phyloP scores from a whole-genome alignment of 148 eudicot genomes.

The Amaranthus cruentus region DNA sequence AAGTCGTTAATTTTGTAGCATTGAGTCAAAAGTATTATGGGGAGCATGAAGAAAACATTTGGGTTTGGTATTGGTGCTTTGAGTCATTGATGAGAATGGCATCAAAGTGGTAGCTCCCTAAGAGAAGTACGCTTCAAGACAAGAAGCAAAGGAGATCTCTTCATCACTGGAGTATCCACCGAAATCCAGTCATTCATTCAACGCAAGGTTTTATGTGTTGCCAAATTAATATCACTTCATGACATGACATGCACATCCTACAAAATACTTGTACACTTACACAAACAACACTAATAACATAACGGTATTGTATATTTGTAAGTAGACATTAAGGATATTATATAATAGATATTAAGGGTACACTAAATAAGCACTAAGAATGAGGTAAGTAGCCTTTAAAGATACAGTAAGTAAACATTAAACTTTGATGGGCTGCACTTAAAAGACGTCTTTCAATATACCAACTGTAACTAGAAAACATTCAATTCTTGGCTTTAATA shows the following conservation, averaged over 20 bases:
- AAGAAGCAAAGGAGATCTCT: slow-evolving; percentile 20
- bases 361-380: too few relatives aligned
- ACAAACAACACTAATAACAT: background rate
- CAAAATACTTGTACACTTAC: background rate
- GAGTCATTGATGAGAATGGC: background rate
- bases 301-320: too few relatives aligned
- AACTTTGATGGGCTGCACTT: too few relatives aligned
- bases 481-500: too few relatives aligned
- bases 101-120: slow-evolving; percentile 11
- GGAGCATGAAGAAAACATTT: background rate
- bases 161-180: background rate
- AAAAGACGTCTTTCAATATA: too few relatives aligned
- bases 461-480: too few relatives aligned
- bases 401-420: too few relatives aligned
- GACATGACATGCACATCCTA: slow-evolving; percentile 22
- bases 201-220: slow-evolving; percentile 19
- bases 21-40: too few relatives aligned
- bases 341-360: too few relatives aligned
- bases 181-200: slow-evolving; percentile 15
- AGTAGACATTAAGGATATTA: too few relatives aligned
- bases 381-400: too few relatives aligned
- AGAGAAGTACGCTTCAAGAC: slow-evolving; percentile 8
- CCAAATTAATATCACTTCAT: slow-evolving; percentile 31
- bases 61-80: background rate
- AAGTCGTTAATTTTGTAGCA: too few relatives aligned